These are phyloP conservation scores for Ceriops zippeliana DNA, from an alignment of 345 rosid genomes.

Conservation along the genomic window DNA sequence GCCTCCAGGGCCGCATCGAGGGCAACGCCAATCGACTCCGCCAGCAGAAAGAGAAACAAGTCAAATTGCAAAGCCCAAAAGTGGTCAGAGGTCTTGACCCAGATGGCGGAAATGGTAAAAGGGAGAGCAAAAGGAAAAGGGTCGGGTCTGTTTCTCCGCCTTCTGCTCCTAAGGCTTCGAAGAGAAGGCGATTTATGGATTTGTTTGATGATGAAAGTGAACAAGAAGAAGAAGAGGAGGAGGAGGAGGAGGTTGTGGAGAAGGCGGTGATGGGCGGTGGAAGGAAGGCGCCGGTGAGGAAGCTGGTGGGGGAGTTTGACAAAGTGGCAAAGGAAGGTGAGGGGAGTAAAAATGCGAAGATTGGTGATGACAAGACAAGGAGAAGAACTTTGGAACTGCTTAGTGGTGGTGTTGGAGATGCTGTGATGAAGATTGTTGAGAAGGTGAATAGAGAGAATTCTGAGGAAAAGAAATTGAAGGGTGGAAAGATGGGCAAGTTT, in stretches of 20 bases:
- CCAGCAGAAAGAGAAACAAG: constrained; percentile 40
- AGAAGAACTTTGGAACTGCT: constrained; percentile 10
- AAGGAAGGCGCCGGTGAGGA: constrained; percentile 44
- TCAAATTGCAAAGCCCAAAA: background rate
- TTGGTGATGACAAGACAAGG: background rate
- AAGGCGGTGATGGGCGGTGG: background rate
- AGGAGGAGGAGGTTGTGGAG: background rate
- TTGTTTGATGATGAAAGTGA: constrained; percentile 39
- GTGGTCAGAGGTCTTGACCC: background rate
- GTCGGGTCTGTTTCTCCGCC: constrained; percentile 51
- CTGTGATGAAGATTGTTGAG: constrained; percentile 27
- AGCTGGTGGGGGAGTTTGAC: constrained; percentile 69
- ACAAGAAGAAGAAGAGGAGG: constrained; percentile 20
- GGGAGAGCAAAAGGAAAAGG: constrained; percentile 18
- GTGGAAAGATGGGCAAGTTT: constrained; percentile 3
- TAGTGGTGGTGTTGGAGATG: constrained; percentile 8
- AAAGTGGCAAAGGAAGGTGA: constrained; percentile 41
- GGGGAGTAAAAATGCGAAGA: background rate
- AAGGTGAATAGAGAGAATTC: constrained; percentile 18
- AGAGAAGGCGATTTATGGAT: constrained; percentile 51
- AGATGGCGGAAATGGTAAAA: background rate
- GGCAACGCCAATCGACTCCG: constrained; percentile 61
- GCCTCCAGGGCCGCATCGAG: constrained; percentile 86
- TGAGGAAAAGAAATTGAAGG: constrained; percentile 12
- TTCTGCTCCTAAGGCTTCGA: constrained; percentile 51